Conservation (phyloP, 768 basidiomycete species). For the Tephrocybe sp. region DNA sequence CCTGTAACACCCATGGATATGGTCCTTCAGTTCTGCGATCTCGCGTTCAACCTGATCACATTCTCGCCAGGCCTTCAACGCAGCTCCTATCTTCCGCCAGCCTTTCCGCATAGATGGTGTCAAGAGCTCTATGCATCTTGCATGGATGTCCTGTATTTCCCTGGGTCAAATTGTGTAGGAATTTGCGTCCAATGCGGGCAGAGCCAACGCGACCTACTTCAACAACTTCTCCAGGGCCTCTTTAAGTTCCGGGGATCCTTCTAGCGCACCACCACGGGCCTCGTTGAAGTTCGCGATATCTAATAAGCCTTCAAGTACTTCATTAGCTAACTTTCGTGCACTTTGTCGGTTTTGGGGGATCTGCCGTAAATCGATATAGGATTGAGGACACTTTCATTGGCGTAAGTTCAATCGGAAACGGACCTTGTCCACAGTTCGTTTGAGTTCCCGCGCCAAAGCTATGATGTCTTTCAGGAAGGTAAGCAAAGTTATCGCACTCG, state of each 20-base stretch:
- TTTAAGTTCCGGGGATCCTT: slow-evolving; percentile 6
- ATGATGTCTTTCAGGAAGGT: slow-evolving; percentile 6
- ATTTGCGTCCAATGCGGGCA: neutral
- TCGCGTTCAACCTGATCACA: slow-evolving; percentile 8
- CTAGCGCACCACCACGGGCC: slow-evolving; percentile 6
- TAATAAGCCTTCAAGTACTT: slow-evolving; percentile 6
- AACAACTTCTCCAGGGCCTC: slow-evolving; percentile 2
- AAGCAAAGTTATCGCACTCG: neutral
- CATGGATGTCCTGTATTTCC: neutral
- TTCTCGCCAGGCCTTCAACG: slow-evolving; percentile 6
- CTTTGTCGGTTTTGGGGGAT: slow-evolving; percentile 12
- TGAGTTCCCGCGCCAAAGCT: slow-evolving; percentile 8
- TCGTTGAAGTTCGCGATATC: slow-evolving; percentile 13
- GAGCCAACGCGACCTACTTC: neutral
- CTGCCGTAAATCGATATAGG: neutral
- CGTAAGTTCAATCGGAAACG: neutral
- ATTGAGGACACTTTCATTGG: neutral
- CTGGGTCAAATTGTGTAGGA: neutral
- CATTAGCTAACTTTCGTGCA: slow-evolving; percentile 8
- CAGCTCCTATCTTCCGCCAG: slow-evolving; percentile 8
- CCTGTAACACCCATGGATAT: slow-evolving; percentile 13
- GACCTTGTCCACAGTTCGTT: slow-evolving; percentile 11
- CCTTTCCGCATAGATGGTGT: neutral
- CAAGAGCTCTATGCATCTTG: slow-evolving; percentile 1
- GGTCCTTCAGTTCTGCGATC: slow-evolving; percentile 9